phyloP scores from a whole-genome alignment of 2,329 filamentous ascomycete species.

The Fusarium sterilihyphosum region DNA sequence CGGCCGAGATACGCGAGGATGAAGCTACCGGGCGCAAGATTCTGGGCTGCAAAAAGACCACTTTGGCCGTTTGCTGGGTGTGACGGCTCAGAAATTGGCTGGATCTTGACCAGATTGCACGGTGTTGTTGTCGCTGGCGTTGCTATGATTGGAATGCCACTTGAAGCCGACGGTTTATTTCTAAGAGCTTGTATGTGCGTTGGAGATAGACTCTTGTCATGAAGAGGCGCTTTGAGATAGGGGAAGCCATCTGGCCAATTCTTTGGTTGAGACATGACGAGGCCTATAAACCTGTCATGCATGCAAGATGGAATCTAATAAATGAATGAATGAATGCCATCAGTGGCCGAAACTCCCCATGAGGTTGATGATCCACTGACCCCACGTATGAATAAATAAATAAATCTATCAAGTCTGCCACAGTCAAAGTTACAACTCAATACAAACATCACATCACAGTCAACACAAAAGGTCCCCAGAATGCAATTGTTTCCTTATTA shows the following conservation, averaged over 20 bases:
- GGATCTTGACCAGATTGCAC: conserved; percentile 63
- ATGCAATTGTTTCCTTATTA: neutral
- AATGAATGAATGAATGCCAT: neutral
- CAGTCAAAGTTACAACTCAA: neutral
- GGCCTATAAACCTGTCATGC: no score
- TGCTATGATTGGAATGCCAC: conserved; percentile 38
- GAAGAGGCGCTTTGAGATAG: conserved; percentile 62
- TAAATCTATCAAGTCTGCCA: neutral
- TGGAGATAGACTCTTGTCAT: conserved; percentile 57
- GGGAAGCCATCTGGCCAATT: conserved; percentile 66
- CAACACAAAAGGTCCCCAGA: neutral
- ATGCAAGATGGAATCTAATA: neutral
- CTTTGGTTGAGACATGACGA: conserved; percentile 55
- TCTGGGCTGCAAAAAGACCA: conserved; percentile 68
- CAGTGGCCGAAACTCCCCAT: neutral
- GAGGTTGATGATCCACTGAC: neutral
- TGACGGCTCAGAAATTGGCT: conserved; percentile 57
- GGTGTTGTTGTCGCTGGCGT: conserved; percentile 54
- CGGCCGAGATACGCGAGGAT: conserved; percentile 71
- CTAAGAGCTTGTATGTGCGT: conserved; percentile 54
- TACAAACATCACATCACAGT: neutral
- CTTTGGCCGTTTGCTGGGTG: conserved; percentile 69
- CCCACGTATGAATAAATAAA: neutral
- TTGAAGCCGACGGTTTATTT: conserved; percentile 38
- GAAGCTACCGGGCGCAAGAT: conserved; percentile 64